Evolutionary conservation across 305 asterid species (phyloP).

Genomic region (Fraxinus sp.): DNA sequence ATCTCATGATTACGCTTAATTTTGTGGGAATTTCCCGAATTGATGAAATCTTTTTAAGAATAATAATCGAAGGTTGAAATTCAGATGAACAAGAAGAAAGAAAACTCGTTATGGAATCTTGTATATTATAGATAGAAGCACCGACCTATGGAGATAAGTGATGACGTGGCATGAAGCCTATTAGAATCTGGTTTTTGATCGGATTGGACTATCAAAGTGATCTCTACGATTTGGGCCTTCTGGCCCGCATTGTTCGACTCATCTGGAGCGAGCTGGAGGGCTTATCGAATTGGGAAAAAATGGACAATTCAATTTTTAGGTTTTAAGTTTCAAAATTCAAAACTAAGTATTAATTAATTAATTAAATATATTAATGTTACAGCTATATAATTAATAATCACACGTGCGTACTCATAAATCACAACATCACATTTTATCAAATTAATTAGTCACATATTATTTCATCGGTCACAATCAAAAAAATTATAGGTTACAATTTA

Average conservation of each 20-base stretch:
- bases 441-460: too few relatives aligned
- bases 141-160: constrained; percentile 7
- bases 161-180: not conserved
- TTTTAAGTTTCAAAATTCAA: too few relatives aligned
- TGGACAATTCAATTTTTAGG: too few relatives aligned
- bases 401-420: too few relatives aligned
- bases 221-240: not conserved
- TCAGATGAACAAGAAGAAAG: not conserved
- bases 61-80: not conserved
- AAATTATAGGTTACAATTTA: too few relatives aligned
- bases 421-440: too few relatives aligned
- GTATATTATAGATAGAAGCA: too few relatives aligned
- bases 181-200: not conserved
- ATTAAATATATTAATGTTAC: too few relatives aligned
- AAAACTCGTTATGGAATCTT: accelerated
- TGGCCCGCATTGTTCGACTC: not conserved
- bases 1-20: constrained; percentile 14
- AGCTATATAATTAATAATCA: too few relatives aligned
- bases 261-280: not conserved
- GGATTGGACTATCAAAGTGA: not conserved
- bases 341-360: too few relatives aligned
- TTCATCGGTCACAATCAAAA: too few relatives aligned
- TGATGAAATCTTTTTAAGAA: not conserved
- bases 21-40: not conserved
- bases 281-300: not conserved